Evolutionary conservation across 2,329 filamentous ascomycete genomes (phyloP), one percentile per base, ranked within the genome.

Genomic region (Scedosporium minutisporum): DNA sequence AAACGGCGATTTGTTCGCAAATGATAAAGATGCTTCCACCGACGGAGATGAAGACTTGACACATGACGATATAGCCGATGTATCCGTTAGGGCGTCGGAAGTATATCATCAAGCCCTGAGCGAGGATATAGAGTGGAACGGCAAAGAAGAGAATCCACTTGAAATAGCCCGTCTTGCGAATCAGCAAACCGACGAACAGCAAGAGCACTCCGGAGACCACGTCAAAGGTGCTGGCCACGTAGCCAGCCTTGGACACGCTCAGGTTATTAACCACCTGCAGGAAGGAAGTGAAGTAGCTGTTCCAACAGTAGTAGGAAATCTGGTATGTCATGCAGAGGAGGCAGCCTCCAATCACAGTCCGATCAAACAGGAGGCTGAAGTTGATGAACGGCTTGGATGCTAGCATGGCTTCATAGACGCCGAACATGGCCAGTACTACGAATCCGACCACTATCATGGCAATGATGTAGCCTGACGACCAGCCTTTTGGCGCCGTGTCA

Each of bases 21-120:
- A 87, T 80, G 57, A 87, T 83, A 12, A 87, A 74, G 2, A 82
- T 75, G 1, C 84, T 84, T 2, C 83, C 83, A 3, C 82, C 82
- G 23, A 86, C 78, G 3, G 84, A 83, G 62, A 87, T 78, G 58
- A 83, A 77, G 55, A 84, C 74, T 70, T 85, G 80, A 21, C 80
- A 81, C 68, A 79, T 79, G 64, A 84, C 71, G 38, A 83, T 76
- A 68, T 80, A 79, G 12, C 77, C 70, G 21, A 80, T 72, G 25
- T 77, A 74, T 55, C 72, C 73, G 58, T 78, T 75, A 3, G 72
- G 72, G 27, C 64, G 66, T 23, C 72, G 71, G 68, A 74, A 74
- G 65, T 74, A 68, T 21, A 74, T 73, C 70, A 74, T 69, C 2
- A 71, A 64, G 3, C 79, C 75, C 3, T 82, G 74, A 0, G 80